Evolutionary conservation across 129 eudicot species (phyloP).

Genomic region (Pittosporum tobira): DNA sequence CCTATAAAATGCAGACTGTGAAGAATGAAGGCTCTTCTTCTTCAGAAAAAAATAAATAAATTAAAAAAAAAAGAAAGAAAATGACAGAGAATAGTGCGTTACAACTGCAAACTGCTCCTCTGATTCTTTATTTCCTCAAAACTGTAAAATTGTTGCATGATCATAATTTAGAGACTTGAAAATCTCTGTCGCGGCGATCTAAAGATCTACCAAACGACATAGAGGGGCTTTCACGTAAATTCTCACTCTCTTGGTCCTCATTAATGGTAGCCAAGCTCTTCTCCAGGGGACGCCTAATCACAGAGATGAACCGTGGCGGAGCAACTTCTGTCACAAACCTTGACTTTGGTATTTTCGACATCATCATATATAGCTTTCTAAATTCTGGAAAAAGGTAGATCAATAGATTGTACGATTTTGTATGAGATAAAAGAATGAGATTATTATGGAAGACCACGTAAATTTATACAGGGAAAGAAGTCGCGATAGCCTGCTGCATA

Average conservation of each 20-base stretch:
- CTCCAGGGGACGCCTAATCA: slow-evolving; percentile 33
- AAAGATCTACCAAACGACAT: neutral
- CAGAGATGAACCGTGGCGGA: slow-evolving; percentile 42
- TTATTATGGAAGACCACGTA: neutral
- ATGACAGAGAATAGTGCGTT: neutral
- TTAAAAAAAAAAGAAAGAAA: too few relatives aligned
- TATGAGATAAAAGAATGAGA: neutral
- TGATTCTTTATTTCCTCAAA: neutral
- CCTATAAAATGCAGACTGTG: slow-evolving; percentile 13
- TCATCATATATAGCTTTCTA: slow-evolving; percentile 3
- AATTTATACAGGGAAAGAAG: slow-evolving; percentile 1
- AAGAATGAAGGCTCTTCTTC: neutral
- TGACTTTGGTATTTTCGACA: slow-evolving; percentile 34
- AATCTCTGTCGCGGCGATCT: neutral
- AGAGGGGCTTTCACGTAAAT: neutral
- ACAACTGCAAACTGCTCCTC: slow-evolving; percentile 6
- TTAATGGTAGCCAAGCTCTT: slow-evolving; percentile 51
- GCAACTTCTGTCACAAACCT: slow-evolving; percentile 61
- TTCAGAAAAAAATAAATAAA: too few relatives aligned
- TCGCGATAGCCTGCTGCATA: slow-evolving; percentile 20
- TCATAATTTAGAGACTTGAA: neutral
- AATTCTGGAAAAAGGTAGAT: neutral
- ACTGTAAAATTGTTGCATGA: neutral
- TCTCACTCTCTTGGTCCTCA: slow-evolving; percentile 43
- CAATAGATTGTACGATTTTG: neutral